Base-by-base conservation (phyloP, 176 grass and related monocot genomes). In the Oryza longistaminata region DNA sequence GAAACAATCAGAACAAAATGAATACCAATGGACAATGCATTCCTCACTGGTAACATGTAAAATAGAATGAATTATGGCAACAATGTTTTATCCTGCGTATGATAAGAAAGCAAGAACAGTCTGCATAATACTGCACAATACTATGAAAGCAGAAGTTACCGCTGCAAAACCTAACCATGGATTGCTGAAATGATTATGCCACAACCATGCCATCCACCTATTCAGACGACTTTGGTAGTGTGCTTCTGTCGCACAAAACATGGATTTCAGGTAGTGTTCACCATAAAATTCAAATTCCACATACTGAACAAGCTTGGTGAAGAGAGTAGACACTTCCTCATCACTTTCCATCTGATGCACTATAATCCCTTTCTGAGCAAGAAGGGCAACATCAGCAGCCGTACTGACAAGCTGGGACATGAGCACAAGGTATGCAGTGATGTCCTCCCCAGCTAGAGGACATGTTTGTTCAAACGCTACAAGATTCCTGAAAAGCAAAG, bases 291-390 rank as follows among this genome's bases (percentile, higher is more conserved):
- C 2, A 60, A 88, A 88, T 9, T 0, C 17, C 0, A 88, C 55
- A 31, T 55, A 33, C 64, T 88, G 22, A 43, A 2, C 17, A 46
- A 88, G 86, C 9, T 68, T 67, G 17, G 46, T 68, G 39, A 82
- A 82, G 0, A 83, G 68, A 44, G 46, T 60, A 0, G 70, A 77
- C 0, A 88, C 86, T 14, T 77, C 78, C 34, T 71, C 53, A 13
- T 87, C 78, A 9, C 78, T 85, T 77, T 85, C 76, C 76, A 85
- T n/a, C 62, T 86, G 72, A 42, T 86, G 72, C 31, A 79, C 73
- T 13, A 80, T 86, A 15, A 80, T 86, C 9, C 73, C 75, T 46
- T 52, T 86, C 31, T 86, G 50, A 10, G 62, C 58, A 42, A 86
- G 83, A 45, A 86, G 16, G 0, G 83, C 0, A 2, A 79, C 75